Base-by-base conservation (phyloP, 2,329 filamentous ascomycete genomes). In the Sordariomycetes sp. region DNA sequence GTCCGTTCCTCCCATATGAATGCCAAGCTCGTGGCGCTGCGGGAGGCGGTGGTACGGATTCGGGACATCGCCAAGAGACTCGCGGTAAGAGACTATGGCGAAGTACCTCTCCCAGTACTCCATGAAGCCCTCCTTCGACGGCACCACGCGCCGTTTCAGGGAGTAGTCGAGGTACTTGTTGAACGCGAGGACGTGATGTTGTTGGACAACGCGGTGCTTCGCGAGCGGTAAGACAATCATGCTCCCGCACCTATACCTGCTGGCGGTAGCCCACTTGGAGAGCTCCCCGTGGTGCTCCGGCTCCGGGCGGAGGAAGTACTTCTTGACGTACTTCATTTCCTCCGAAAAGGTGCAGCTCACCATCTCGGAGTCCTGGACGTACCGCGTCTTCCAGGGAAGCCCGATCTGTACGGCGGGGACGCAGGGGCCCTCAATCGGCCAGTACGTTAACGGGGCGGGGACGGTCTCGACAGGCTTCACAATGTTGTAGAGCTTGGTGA, bases 91-190 rank as follows among this genome's bases (percentile, higher is more conserved):
- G 34, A 7, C 13, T 2, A 42, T 10, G 8, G 50, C 39, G 1
- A 25, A 10, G 51, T 57, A 32, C 24, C n/a, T 42, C 17, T 53
- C 50, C 55, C 55, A 57, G 35, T 57, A 57, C 15, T 45, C 34
- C 55, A 57, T 45, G 35, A 57, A 53, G 10, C 50, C 55, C 17
- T 53, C 24, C 17, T 48, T 51, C 6, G 55, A 57, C n/a, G 55
- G 50, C 2, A 53, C 35, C 7, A 45, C 42, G 34, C 52, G 20
- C 17, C 24, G 35, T 20, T 34, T 48, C 22, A 57, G 50, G 10
- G 55, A 45, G n/a, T 25, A 57, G 24, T 57, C 50, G 12, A 57
- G 17, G 39, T 57, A 57, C 13, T 53, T 53, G 32, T 57, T 52
- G 55, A 57, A 53, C 4, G 55, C 55, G 3, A 13, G 15, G 24